Percentiles rank a stretch among this genome's conserved stretches.
These are phyloP conservation scores for Camillea tinctor DNA, from an alignment of 2,329 filamentous ascomycete genomes.

Conservation along the genomic window DNA sequence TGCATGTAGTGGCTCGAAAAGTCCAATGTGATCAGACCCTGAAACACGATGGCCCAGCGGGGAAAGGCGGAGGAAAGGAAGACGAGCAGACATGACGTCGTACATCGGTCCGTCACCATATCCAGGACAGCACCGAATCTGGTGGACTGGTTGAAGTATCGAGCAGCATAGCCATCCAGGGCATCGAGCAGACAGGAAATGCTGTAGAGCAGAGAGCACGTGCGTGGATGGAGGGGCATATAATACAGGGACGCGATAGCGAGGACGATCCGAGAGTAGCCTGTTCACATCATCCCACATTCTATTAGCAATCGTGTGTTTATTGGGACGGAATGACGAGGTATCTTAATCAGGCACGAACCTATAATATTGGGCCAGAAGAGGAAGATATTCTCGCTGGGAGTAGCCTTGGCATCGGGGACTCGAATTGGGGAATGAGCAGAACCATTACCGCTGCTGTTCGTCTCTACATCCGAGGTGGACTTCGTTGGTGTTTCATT, in stretches of 20 bases:
- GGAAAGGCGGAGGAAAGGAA: conserved; percentile 95
- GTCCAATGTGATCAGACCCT: conserved; percentile 87
- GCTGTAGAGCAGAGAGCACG: conserved; percentile 87
- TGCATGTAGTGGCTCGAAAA: conserved; percentile 98
- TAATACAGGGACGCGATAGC: conserved; percentile 94
- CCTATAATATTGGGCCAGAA: conserved; percentile 83
- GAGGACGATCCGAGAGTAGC: conserved; percentile 74
- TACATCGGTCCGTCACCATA: conserved; percentile 99
- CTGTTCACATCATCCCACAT: conserved; percentile 39
- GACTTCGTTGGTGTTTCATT: conserved; percentile 23
- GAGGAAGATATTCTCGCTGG: conserved; percentile 73
- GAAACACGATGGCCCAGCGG: conserved; percentile 90
- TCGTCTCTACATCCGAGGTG: conserved; percentile 30
- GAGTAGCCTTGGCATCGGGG: conserved; percentile 36
- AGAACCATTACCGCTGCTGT: conserved; percentile 41
- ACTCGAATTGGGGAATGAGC: conserved; percentile 34
- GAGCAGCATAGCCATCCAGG: conserved; percentile 90
- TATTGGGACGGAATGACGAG: conserved; percentile 1
- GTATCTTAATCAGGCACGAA: conserved; percentile 39
- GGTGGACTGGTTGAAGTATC: conserved; percentile 85
- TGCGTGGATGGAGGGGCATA: conserved; percentile 98
- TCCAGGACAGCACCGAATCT: conserved; percentile 95
- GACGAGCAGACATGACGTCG: conserved; percentile 89
- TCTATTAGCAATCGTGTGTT: no score
- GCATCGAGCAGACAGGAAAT: conserved; percentile 94